Evolutionary conservation across 2,329 filamentous ascomycete genomes (phyloP).

Genomic region (Cordyceps fumosorosea): DNA sequence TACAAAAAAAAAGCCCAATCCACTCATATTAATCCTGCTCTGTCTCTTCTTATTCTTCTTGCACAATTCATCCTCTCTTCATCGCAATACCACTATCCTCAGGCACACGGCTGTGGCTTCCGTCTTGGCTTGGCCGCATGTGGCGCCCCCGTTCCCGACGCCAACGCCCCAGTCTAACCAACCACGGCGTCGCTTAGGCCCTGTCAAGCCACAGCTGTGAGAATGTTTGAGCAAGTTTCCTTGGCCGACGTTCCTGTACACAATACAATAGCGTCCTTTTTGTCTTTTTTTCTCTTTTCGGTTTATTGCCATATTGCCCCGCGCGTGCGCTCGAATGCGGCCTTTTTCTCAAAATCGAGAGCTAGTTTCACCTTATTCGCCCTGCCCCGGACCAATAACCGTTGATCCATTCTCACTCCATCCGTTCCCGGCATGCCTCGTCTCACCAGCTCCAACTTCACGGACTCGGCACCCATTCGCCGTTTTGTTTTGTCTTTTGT

Average conservation of each 20-base stretch:
- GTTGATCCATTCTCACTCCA: neutral
- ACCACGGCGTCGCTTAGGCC: neutral
- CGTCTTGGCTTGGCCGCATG: neutral
- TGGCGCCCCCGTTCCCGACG: neutral
- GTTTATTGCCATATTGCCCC: neutral
- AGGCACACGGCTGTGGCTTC: neutral
- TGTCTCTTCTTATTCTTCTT: neutral
- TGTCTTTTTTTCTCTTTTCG: neutral
- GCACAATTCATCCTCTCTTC: neutral
- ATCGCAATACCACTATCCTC: neutral
- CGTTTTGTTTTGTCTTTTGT: neutral
- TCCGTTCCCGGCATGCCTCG: neutral
- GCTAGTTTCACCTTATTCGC: neutral
- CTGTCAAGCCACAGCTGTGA: conserved; percentile 18
- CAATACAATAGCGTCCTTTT: neutral
- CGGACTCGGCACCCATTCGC: neutral
- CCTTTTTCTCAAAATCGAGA: neutral
- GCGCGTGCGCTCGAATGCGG: conserved; percentile 2
- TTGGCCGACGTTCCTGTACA: conserved; percentile 7
- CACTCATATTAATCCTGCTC: neutral
- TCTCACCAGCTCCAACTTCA: neutral
- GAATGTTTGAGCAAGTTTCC: conserved; percentile 32
- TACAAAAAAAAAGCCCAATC: no score
- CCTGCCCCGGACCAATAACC: neutral
- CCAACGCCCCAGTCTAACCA: neutral